Base-by-base conservation (phyloP, 2,329 filamentous ascomycete species). In the Arthroderma sp. region DNA sequence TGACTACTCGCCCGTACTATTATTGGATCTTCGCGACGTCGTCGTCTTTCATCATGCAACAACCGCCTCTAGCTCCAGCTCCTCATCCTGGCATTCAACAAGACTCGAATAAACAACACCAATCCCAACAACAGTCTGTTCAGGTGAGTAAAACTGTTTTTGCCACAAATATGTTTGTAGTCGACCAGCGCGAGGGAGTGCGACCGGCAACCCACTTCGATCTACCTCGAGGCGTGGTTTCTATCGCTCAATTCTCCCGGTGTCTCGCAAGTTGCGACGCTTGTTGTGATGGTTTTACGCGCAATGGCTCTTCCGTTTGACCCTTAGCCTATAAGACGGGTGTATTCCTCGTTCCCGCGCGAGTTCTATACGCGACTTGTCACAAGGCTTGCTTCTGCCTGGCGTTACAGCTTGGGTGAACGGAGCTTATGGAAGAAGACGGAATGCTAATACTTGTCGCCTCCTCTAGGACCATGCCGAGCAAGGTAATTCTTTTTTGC, bases 71-170 rank as follows among this genome's bases (percentile, higher is more conserved):
- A 31, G 40, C 40, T 11, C 40, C 40, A 11, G 40, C 40, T 28
- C 40, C 40, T 6, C 67, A 69, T 61, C 65, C 64, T 55, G 62
- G 59, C 53, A 67, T 68, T 63, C 67, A 68, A 55, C 60, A 61
- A 49, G 40, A 42, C 27, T 28, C 40, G 10, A 42, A 29, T 40
- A 43, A 47, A 44, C 27, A 43, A 37, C 43, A 41, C 29, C 36
- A 33, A 29, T 22, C 15, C 15, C 30, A 28, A 9, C 29, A 27
- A 27, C 43, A 42, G 34, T 57, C 65, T 63, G 66, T 69, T 66
- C 73, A 75, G 69, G 73, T 76, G 74, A 71, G 72, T 67, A 58
- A 50, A 6, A 29, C 5, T 15, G 1, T 9, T 29, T 42, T 27
- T 38, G n/a, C 40, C 42, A 40, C 29, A 22, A 9, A 38, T 5